These are phyloP conservation scores for Talaromyces funiculosus DNA, from an alignment of 2,329 filamentous ascomycete genomes.

Conservation along the genomic window DNA sequence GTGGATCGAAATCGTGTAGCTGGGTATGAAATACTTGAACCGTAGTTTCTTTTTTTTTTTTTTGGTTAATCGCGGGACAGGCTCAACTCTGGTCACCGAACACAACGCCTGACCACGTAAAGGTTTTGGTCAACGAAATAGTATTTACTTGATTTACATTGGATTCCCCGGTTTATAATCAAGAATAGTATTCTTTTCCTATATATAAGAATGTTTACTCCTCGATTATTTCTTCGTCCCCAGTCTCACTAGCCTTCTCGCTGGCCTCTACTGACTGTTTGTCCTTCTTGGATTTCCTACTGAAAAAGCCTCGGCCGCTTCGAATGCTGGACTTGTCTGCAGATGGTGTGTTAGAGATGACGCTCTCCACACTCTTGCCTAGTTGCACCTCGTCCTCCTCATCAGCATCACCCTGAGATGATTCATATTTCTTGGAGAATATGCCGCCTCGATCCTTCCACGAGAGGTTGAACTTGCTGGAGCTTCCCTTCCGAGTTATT, in stretches of 20 bases:
- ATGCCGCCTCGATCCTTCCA: conserved; percentile 47
- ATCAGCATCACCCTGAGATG: conserved; percentile 40
- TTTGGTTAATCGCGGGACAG: not conserved
- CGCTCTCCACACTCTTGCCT: conserved; percentile 41
- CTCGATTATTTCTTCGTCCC: conserved; percentile 35
- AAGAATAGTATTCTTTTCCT: not conserved
- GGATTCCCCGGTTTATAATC: not conserved
- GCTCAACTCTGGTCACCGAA: not conserved
- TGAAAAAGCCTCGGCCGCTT: conserved; percentile 44
- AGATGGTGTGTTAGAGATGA: conserved; percentile 36
- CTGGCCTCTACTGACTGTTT: conserved; percentile 39
- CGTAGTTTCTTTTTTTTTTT: too few relatives aligned
- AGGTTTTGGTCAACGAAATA: not conserved
- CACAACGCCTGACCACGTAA: not conserved
- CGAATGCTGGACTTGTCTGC: conserved; percentile 37
- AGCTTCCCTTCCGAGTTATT: conserved; percentile 47
- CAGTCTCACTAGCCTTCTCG: conserved; percentile 39
- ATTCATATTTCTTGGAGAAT: conserved; percentile 43
- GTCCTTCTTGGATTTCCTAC: conserved; percentile 43
- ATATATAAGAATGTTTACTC: not conserved
- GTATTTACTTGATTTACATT: too few relatives aligned
- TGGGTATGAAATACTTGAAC: not conserved
- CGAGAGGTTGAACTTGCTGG: conserved; percentile 46
- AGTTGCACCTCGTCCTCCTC: conserved; percentile 41
- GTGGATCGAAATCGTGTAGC: not conserved